phyloP scores from a whole-genome alignment of 2,329 filamentous ascomycete species.

The Alternaria infectoria region DNA sequence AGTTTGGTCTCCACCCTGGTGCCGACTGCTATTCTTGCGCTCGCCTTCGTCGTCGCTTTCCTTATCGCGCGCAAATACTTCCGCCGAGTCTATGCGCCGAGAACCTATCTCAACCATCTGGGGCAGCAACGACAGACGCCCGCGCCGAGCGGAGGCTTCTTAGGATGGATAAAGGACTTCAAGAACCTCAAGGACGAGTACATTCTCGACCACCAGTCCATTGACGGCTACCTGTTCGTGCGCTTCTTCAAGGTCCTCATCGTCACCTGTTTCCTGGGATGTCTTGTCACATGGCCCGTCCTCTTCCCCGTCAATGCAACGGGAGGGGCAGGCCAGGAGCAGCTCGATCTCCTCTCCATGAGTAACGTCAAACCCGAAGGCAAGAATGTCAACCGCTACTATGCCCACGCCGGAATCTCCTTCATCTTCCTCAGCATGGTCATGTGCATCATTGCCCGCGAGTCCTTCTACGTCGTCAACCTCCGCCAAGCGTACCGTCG shows the following conservation, averaged over 20 bases:
- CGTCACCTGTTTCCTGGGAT: slow-evolving; percentile 51
- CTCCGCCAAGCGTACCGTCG: slow-evolving; percentile 57
- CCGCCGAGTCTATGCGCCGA: slow-evolving; percentile 53
- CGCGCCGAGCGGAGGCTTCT: slow-evolving; percentile 50
- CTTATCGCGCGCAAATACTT: slow-evolving; percentile 52
- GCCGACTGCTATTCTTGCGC: slow-evolving; percentile 36
- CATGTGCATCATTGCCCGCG: slow-evolving; percentile 53
- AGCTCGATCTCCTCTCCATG: slow-evolving; percentile 50
- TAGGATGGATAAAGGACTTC: slow-evolving; percentile 62
- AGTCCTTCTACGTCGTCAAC: slow-evolving; percentile 57
- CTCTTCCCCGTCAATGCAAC: slow-evolving; percentile 56
- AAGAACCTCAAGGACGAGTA: slow-evolving; percentile 52
- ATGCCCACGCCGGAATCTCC: slow-evolving; percentile 53
- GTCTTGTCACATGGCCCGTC: slow-evolving; percentile 54
- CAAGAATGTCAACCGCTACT: slow-evolving; percentile 47
- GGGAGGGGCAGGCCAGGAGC: slow-evolving; percentile 44
- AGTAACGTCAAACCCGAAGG: slow-evolving; percentile 45
- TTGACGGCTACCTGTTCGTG: slow-evolving; percentile 58
- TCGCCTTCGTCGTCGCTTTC: slow-evolving; percentile 46
- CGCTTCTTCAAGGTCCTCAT: slow-evolving; percentile 56
- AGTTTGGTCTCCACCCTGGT: slow-evolving; percentile 44
- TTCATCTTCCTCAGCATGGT: slow-evolving; percentile 53
- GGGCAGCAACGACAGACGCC: slow-evolving; percentile 55
- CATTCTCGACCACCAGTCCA: slow-evolving; percentile 56
- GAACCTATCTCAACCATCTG: slow-evolving; percentile 55